Evolutionary conservation across 2,329 filamentous ascomycete genomes (phyloP), one percentile per base, ranked within the genome.

Genomic region (Massarina eburnea): DNA sequence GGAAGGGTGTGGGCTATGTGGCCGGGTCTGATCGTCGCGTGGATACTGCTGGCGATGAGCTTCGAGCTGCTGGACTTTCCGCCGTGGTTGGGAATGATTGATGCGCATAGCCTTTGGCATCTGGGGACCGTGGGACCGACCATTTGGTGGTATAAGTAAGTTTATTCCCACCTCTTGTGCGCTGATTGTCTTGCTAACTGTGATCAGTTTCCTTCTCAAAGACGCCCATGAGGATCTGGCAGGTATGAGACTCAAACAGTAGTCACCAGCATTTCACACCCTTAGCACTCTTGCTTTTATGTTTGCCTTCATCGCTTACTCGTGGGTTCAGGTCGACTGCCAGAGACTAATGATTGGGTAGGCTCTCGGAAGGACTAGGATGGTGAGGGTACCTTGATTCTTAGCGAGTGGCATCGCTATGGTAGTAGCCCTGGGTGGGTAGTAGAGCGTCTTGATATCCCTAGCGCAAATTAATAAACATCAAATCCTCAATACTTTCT

Each of bases 41-140:
- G 91, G 91, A 80, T 99, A 58, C 83, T 92, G 59, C 75, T 92
- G 66, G 91, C 89, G 27, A 99, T 99, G 94, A 92, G 92, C 70
- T 77, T 99, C 70, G 94, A 99, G 75, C 70, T 99, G 58, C 82
- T 97, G 53, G 94, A 99, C 71, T 99, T 99, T 62, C 83, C 94
- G 43, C 94, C 94, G 2, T 80, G 88, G 73, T 78, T 81, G 68
- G 88, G 89, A 7, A 84, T 86, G 69, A 72, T 99, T 40, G 94
- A 99, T 77, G 94, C 94, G 3, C 94, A 99, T 73, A 91, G 89
- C 62, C 71, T 99, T 52, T 99, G 94, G 94, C 94, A 99, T 79
- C 68, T 96, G 51, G 90, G 91, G 45, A 99, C 94, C 0, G 92
- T 99, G 40, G 80, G 81, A 24, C 94, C 94, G 8, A 89, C 89